Conservation (phyloP, 2,329 filamentous ascomycete genomes). For the Eutypa lata region DNA sequence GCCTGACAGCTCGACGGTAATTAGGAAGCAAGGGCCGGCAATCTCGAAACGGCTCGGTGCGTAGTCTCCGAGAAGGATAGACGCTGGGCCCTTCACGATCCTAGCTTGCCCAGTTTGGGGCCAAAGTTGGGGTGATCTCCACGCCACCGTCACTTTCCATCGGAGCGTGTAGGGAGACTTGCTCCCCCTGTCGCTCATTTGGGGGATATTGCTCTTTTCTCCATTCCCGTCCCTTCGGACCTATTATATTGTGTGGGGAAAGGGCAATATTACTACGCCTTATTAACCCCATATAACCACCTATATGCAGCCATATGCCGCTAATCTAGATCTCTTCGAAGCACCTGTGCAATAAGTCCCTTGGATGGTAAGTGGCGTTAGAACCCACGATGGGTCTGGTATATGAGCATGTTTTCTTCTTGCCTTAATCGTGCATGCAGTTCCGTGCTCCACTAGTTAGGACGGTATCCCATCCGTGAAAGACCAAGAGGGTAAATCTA, state of each 20-base stretch:
- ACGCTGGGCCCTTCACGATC: neutral
- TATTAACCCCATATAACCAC: neutral
- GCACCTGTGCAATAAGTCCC: neutral
- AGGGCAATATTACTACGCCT: neutral
- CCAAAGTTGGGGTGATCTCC: neutral
- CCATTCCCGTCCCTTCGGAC: neutral
- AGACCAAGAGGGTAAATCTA: too few relatives aligned
- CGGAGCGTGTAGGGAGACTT: neutral
- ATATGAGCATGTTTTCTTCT: neutral
- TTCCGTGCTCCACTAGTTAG: too few relatives aligned
- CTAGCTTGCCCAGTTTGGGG: neutral
- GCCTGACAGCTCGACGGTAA: constrained; percentile 17
- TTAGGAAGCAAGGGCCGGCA: constrained; percentile 31
- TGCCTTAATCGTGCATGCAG: too few relatives aligned
- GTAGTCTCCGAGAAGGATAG: constrained; percentile 24
- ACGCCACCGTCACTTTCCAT: neutral
- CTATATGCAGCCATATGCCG: neutral
- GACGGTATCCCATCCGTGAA: too few relatives aligned
- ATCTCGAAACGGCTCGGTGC: constrained; percentile 27
- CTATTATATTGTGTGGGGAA: neutral
- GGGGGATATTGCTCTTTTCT: neutral
- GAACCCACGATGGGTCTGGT: neutral
- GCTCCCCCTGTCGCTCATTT: neutral
- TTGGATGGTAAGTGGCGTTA: neutral
- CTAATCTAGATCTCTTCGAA: neutral